A percentile compares a stretch with the other conserved stretches of the same genome.
Conservation (phyloP, 805 yeast genomes). For the Yamadazyma tumulicola region DNA sequence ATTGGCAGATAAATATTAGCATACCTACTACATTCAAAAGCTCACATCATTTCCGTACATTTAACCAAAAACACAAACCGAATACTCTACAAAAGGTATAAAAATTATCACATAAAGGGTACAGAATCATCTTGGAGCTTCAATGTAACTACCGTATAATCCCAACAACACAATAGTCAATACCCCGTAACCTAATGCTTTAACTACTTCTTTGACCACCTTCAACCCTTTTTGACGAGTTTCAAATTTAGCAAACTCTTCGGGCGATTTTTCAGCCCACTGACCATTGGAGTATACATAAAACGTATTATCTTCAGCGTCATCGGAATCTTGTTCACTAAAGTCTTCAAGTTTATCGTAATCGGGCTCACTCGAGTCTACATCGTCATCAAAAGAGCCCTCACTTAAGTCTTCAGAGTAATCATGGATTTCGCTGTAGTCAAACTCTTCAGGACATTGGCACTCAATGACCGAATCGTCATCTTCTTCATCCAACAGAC, state of each 20-base stretch:
- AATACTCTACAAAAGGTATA: no score
- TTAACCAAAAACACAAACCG: no score
- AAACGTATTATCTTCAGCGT: constrained; percentile 7
- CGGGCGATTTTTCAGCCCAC: not conserved
- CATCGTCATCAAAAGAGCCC: constrained; percentile 5
- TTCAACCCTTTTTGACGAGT: constrained; percentile 3
- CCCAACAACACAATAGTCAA: constrained; percentile 35
- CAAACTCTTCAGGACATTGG: constrained; percentile 3
- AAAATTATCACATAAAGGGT: no score
- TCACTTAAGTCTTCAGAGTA: constrained; percentile 4
- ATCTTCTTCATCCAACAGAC: constrained; percentile 2
- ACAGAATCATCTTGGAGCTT: no score
- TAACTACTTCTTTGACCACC: constrained; percentile 24
- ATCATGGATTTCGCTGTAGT: no score
- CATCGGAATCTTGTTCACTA: not conserved
- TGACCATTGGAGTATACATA: constrained; percentile 1
- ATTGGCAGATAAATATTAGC: no score
- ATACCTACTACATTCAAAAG: no score
- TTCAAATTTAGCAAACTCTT: not conserved
- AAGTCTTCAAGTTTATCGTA: no score
- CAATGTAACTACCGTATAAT: constrained; percentile 26
- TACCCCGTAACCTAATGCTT: constrained; percentile 28
- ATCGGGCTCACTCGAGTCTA: not conserved
- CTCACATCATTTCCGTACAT: no score
- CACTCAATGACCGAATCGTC: constrained; percentile 2